Percentiles rank a stretch among this genome's conserved stretches.
phyloP scores from a whole-genome alignment of 495 filamentous ascomycete species.

The Bacidia gigantensis region DNA sequence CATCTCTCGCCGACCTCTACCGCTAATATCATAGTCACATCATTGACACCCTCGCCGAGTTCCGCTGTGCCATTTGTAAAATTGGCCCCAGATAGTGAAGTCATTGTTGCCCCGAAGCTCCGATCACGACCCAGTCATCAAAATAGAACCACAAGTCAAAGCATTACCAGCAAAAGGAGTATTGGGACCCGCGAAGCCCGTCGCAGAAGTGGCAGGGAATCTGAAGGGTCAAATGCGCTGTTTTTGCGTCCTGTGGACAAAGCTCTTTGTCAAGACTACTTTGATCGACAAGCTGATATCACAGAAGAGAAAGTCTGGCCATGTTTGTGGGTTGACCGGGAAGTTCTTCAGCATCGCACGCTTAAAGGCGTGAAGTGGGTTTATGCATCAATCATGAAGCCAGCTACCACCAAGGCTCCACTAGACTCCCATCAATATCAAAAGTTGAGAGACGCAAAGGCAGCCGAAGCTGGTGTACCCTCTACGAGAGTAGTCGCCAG shows the following conservation, averaged over 20 bases:
- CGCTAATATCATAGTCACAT: constrained; percentile 75
- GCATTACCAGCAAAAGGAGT: constrained; percentile 60
- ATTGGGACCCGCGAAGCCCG: constrained; percentile 57
- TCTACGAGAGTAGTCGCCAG: constrained; percentile 63
- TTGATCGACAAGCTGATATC: constrained; percentile 42
- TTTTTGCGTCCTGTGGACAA: constrained; percentile 70
- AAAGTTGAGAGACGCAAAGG: constrained; percentile 42
- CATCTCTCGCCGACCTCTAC: constrained; percentile 94
- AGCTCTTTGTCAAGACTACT: constrained; percentile 50
- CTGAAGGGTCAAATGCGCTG: constrained; percentile 36
- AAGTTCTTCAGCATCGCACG: constrained; percentile 50
- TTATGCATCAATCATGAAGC: constrained; percentile 62
- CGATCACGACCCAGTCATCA: constrained; percentile 45
- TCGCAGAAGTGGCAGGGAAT: constrained; percentile 42
- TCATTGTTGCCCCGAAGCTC: constrained; percentile 88
- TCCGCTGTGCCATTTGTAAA: constrained; percentile 70
- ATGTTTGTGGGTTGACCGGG: constrained; percentile 70
- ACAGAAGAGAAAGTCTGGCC: constrained; percentile 28
- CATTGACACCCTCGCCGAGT: constrained; percentile 57
- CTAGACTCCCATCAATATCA: constrained; percentile 60
- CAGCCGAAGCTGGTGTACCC: constrained; percentile 42
- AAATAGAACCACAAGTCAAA: constrained; percentile 46
- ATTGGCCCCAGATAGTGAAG: constrained; percentile 83
- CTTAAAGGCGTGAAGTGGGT: constrained; percentile 62
- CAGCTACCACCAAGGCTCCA: constrained; percentile 61